Evolutionary conservation across 1,284 basidiomycete species (phyloP).

Genomic region (Trametes versicolor): DNA sequence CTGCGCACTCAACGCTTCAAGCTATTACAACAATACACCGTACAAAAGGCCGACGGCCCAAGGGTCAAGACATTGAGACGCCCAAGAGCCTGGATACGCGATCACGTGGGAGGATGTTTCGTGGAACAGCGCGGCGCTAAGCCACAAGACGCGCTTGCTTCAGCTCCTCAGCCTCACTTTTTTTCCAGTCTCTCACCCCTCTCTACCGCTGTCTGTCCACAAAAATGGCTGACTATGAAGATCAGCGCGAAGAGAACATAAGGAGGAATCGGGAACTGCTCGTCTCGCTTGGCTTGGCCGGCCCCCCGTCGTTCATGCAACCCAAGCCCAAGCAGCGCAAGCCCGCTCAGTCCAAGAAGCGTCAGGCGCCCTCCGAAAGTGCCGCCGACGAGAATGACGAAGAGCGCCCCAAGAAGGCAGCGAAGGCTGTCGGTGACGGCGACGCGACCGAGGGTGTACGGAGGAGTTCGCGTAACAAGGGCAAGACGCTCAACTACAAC

Average conservation of each 20-base stretch:
- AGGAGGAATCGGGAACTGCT: constrained; percentile 59
- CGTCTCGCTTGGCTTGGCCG: constrained; percentile 49
- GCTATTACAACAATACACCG: too few relatives aligned
- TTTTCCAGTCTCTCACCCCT: background rate
- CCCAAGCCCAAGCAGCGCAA: constrained; percentile 50
- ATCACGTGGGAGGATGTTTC: constrained; percentile 18
- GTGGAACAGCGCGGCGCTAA: background rate
- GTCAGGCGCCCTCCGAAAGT: constrained; percentile 42
- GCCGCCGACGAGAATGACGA: constrained; percentile 27
- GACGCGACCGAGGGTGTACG: constrained; percentile 49
- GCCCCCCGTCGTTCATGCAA: background rate
- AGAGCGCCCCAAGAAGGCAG: constrained; percentile 30
- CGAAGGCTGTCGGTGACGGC: constrained; percentile 21
- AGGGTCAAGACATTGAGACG: too few relatives aligned
- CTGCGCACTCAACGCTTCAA: too few relatives aligned
- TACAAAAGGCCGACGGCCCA: too few relatives aligned
- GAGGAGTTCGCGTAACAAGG: constrained; percentile 71
- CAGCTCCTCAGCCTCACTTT: background rate
- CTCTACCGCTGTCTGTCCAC: background rate
- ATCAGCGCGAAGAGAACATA: constrained; percentile 58
- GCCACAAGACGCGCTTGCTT: constrained; percentile 3
- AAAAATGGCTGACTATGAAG: constrained; percentile 27
- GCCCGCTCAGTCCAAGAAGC: constrained; percentile 49
- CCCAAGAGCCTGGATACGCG: constrained; percentile 6
- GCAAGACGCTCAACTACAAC: constrained; percentile 66